Conservation (phyloP, 2,329 filamentous ascomycete genomes). For the Epicoccum sorghinum region DNA sequence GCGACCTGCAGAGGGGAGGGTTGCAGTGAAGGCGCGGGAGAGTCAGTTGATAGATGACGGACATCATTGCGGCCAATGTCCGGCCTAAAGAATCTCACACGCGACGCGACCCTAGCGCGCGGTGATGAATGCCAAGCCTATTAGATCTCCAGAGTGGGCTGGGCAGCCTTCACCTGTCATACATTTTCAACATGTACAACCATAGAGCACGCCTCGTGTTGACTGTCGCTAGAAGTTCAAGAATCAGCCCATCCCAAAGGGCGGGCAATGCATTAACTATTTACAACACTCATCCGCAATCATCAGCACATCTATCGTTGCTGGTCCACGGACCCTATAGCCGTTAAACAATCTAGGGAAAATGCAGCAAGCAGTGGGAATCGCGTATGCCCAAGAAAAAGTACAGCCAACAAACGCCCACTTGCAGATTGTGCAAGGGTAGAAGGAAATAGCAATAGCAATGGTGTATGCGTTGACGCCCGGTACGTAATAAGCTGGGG, state of each 20-base stretch:
- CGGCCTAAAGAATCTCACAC: constrained; percentile 31
- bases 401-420: constrained; percentile 10
- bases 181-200: neutral
- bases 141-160: constrained; percentile 22
- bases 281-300: constrained; percentile 9
- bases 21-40: constrained; percentile 6
- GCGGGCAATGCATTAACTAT: constrained; percentile 16
- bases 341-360: constrained; percentile 2
- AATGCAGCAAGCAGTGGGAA: constrained; percentile 13
- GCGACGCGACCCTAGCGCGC: constrained; percentile 35
- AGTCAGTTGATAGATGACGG: constrained; percentile 8
- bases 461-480: constrained; percentile 30
- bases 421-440: constrained; percentile 11
- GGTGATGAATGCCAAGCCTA: constrained; percentile 27
- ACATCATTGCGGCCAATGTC: constrained; percentile 21
- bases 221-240: neutral
- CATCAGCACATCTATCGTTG: constrained; percentile 17
- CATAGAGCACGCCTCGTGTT: no score
- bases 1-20: constrained; percentile 8
- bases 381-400: constrained; percentile 12
- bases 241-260: neutral
- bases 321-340: constrained; percentile 10
- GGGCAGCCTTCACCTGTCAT: neutral
- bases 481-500: constrained; percentile 21
- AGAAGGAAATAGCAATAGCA: constrained; percentile 18